phyloP scores from a whole-genome alignment of 371 early-diverging fungal genomes.

The Dentiscutata heterogama region DNA sequence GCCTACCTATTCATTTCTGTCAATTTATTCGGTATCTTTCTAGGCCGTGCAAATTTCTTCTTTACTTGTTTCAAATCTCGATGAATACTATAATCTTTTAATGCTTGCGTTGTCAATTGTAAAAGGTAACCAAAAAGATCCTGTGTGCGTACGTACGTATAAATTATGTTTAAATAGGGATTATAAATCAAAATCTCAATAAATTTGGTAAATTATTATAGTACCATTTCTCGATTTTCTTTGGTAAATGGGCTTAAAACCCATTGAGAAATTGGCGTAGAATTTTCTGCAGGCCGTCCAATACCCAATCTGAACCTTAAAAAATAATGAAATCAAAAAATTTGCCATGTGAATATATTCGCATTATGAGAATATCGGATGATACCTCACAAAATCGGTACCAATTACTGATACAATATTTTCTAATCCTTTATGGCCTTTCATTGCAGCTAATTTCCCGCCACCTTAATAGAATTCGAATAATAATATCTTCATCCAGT shows the following conservation, averaged over 20 bases:
- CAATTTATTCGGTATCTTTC: slow-evolving; percentile 58
- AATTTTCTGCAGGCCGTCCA: slow-evolving; percentile 52
- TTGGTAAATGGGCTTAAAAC: slow-evolving; percentile 55
- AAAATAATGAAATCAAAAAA: neutral
- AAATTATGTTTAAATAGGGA: slow-evolving; percentile 33
- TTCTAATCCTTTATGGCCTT: slow-evolving; percentile 63
- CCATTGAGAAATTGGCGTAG: slow-evolving; percentile 56
- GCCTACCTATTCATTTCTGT: slow-evolving; percentile 48
- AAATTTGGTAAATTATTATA: neutral
- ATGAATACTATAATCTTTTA: slow-evolving; percentile 58
- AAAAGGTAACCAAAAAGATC: slow-evolving; percentile 61
- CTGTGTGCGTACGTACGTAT: slow-evolving; percentile 34
- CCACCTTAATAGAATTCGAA: slow-evolving; percentile 47
- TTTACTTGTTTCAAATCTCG: slow-evolving; percentile 59
- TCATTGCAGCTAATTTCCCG: slow-evolving; percentile 56
- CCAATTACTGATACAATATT: slow-evolving; percentile 55
- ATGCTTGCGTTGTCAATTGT: slow-evolving; percentile 59
- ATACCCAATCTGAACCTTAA: slow-evolving; percentile 58
- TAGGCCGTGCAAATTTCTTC: slow-evolving; percentile 60
- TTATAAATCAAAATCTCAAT: neutral
- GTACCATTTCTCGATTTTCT: slow-evolving; percentile 64
- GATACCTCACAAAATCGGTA: slow-evolving; percentile 57
- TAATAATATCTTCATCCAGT: neutral
- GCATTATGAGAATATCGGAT: neutral
- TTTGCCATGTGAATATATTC: too few relatives aligned